Percentiles rank a stretch among this genome's conserved stretches.
Evolutionary conservation across 2,329 filamentous ascomycete species (phyloP).

Genomic region (Chrysoporthe deuterocubensis): DNA sequence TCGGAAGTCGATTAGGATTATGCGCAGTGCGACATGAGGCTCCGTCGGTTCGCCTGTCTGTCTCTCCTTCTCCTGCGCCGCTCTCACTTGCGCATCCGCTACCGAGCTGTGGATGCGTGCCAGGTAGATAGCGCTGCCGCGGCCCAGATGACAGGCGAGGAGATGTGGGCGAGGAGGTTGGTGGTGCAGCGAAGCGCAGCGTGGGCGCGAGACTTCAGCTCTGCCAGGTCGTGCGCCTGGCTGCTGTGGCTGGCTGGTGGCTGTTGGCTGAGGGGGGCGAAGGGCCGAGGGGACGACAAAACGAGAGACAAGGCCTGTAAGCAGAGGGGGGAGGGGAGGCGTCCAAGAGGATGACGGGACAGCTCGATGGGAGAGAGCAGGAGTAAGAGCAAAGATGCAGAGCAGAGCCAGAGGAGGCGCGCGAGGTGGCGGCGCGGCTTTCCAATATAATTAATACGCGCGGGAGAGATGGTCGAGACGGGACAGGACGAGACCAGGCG

Average conservation of each 20-base stretch:
- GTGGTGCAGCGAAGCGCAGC: conserved; percentile 7
- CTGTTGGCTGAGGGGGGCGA: not conserved
- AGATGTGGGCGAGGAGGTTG: conserved; percentile 9
- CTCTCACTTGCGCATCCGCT: not conserved
- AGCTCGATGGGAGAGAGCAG: not conserved
- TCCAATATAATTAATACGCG: conserved; percentile 13
- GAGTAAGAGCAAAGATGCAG: not conserved
- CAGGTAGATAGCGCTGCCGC: not conserved
- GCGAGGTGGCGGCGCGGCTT: conserved; percentile 16
- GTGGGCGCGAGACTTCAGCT: not conserved
- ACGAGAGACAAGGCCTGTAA: conserved; percentile 20
- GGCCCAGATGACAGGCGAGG: not conserved
- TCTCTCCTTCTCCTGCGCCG: not conserved
- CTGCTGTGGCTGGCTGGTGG: not conserved
- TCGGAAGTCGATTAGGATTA: not conserved
- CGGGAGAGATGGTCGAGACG: conserved; percentile 7
- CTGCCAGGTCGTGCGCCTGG: not conserved
- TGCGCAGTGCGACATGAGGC: conserved; percentile 14
- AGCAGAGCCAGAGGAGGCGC: conserved; percentile 3
- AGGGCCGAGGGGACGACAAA: not conserved
- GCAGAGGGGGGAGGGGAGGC: not conserved
- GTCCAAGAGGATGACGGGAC: not conserved
- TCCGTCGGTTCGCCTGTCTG: not conserved
- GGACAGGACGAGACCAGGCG: conserved; percentile 1
- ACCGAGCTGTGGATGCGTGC: not conserved